These are phyloP conservation scores for Porpolomopsis calyptriformis DNA, from an alignment of 768 basidiomycete species.

Conservation along the genomic window DNA sequence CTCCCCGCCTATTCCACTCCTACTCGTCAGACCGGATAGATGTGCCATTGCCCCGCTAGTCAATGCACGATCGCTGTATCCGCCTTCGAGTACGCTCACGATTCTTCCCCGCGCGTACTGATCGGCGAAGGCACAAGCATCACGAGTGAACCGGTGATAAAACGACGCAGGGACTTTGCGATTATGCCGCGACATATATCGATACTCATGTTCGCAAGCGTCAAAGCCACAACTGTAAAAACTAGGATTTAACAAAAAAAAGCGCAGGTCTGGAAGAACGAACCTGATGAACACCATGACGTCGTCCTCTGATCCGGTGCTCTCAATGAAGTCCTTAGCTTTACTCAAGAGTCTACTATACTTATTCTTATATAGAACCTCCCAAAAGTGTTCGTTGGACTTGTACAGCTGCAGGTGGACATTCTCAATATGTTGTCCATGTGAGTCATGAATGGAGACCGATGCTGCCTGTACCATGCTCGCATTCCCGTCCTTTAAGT, in stretches of 20 bases:
- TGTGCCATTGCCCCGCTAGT: conserved; percentile 78
- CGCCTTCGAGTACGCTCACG: conserved; percentile 89
- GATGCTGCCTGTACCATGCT: conserved; percentile 81
- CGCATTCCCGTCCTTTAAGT: conserved; percentile 63
- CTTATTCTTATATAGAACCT: conserved; percentile 55
- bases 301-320: conserved; percentile 56
- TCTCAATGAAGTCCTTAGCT: conserved; percentile 61
- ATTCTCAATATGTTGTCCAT: conserved; percentile 84
- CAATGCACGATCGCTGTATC: conserved; percentile 86
- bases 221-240: conserved; percentile 79
- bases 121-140: conserved; percentile 56
- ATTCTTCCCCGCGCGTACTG: conserved; percentile 55
- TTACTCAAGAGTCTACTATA: conserved; percentile 51
- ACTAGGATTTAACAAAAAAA: not conserved
- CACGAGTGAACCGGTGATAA: conserved; percentile 72
- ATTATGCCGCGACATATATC: conserved; percentile 84
- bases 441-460: conserved; percentile 61
- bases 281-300: conserved; percentile 84
- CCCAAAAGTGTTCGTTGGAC: conserved; percentile 67
- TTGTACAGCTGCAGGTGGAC: conserved; percentile 70
- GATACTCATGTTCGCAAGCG: conserved; percentile 84
- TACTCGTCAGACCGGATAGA: conserved; percentile 52
- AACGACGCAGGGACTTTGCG: conserved; percentile 84
- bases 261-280: conserved; percentile 8
- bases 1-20: conserved; percentile 18